Base-by-base conservation (phyloP, 345 rosid genomes). In the Reutealis trisperma region DNA sequence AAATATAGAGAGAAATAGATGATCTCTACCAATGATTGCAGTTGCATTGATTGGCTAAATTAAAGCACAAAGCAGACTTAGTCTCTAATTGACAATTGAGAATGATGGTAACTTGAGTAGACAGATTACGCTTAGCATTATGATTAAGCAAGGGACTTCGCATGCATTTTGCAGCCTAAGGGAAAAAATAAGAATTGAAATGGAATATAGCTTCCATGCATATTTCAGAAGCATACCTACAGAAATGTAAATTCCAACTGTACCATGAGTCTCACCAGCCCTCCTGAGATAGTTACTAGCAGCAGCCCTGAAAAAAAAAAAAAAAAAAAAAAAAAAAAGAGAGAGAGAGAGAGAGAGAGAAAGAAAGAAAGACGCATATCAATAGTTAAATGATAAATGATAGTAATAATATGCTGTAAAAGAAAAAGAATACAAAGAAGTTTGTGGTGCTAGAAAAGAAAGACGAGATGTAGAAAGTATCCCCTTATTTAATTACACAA, bases 201-300 rank as follows among this genome's bases (percentile, higher is more conserved):
- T 15, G 14, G 8, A 67, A n/a, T 9, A 13, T 24, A 37, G 57
- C 58, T 18, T 60, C 63, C 49, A 37, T 3, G 45, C 18, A 18
- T 5, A 57, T 65, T 78, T 73, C 71, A 70, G 32, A 70, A 78
- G 61, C 90, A 85, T 88, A 91, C 98, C 99, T 4, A 93, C 82
- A 7, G 92, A 84, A 73, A 96, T 79, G 71, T 83, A 78, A 16
- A 93, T 86, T 47, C 67, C 78, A 71, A 96, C 97, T 1, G 94
- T 88, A 60, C 95, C 98, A 45, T 91, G 99, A 75, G 79, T 85
- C 78, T 92, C 97, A 4, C 99, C 97, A 2, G 93, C 92, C 73
- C 87, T 86, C 79, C 70, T 86, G 64, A 93, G 94, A 88, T 92
- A 91, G 79, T 71, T 77, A 82, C 95, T 89, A 19, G 97, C 99